Evolutionary conservation across 2,329 filamentous ascomycete species (phyloP).

Genomic region (Calonectria henricotiae): DNA sequence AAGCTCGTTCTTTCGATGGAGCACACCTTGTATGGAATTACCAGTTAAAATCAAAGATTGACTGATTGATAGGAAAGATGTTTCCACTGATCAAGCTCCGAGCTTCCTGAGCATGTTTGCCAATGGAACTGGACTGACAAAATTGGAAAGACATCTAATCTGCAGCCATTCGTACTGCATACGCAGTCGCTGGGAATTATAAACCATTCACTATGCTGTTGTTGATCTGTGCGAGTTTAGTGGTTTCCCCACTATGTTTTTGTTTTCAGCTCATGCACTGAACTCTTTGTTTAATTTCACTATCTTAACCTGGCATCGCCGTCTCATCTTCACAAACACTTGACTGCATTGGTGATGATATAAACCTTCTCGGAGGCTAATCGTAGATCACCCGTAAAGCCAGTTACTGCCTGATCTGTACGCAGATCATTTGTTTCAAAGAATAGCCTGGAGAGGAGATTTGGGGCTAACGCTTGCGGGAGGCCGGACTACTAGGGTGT

Average conservation of each 20-base stretch:
- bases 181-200: neutral
- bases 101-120: too few relatives aligned
- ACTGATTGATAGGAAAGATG: too few relatives aligned
- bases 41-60: too few relatives aligned
- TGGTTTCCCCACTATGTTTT: neutral
- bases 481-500: neutral
- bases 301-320: neutral
- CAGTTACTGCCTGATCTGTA: too few relatives aligned
- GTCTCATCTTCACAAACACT: neutral
- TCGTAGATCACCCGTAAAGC: conserved; percentile 10
- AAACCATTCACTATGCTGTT: neutral
- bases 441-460: neutral
- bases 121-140: too few relatives aligned
- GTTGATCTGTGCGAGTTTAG: neutral
- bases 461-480: neutral
- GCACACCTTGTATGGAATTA: too few relatives aligned
- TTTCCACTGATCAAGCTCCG: too few relatives aligned
- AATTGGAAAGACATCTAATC: too few relatives aligned
- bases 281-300: neutral
- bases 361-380: neutral
- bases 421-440: neutral
- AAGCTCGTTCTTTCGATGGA: too few relatives aligned
- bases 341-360: neutral
- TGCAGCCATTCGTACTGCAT: too few relatives aligned
- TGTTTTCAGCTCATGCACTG: neutral